Conservation (phyloP, 2,329 filamentous ascomycete genomes). For the Fusarium continuum region DNA sequence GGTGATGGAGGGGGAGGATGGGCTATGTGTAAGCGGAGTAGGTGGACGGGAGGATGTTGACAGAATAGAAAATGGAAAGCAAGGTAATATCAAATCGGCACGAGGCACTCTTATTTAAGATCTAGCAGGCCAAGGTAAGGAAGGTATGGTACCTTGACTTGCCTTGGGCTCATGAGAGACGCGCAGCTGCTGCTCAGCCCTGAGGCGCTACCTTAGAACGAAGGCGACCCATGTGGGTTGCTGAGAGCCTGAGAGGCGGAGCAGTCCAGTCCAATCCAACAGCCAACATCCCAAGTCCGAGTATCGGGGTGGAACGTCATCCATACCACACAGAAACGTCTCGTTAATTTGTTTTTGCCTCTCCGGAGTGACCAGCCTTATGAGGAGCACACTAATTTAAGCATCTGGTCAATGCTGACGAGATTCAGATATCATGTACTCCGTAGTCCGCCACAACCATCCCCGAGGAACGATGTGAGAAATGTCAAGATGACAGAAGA, state of each 20-base stretch:
- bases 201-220: constrained; percentile 26
- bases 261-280: constrained; percentile 20
- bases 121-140: neutral
- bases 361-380: constrained; percentile 1
- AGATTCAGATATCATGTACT: constrained; percentile 10
- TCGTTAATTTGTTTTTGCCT: constrained; percentile 6
- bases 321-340: constrained; percentile 8
- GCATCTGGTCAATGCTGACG: constrained; percentile 13
- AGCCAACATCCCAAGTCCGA: constrained; percentile 6
- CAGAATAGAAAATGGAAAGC: constrained; percentile 7
- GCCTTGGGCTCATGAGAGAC: constrained; percentile 14
- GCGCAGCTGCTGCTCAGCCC: constrained; percentile 33
- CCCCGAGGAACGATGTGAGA: neutral
- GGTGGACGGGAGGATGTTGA: neutral
- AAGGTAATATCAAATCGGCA: constrained; percentile 5
- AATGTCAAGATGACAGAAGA: neutral
- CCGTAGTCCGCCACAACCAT: neutral
- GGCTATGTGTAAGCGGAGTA: constrained; percentile 11
- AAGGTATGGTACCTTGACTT: constrained; percentile 4
- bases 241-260: constrained; percentile 23
- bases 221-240: constrained; percentile 34
- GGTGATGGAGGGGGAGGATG: constrained; percentile 15
- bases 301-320: constrained; percentile 33
- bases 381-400: constrained; percentile 22
- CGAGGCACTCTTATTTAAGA: constrained; percentile 26